Percentiles rank a stretch among this genome's conserved stretches.
Conservation (phyloP, 2,329 filamentous ascomycete species). For the Neurospora sp. region DNA sequence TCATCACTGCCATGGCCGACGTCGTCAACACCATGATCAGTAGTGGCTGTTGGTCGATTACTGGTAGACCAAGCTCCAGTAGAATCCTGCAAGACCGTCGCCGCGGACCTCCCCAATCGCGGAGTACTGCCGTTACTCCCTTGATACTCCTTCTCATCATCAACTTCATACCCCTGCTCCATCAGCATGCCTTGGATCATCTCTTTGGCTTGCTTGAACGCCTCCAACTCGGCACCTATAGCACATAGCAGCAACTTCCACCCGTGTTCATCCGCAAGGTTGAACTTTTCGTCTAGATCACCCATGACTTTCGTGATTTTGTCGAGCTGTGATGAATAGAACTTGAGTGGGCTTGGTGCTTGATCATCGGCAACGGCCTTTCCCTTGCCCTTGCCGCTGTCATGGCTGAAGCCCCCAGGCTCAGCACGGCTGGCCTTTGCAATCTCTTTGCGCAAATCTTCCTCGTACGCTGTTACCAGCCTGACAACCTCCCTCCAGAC, state of each 20-base stretch:
- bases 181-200: slow-evolving; percentile 22
- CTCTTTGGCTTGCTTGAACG: slow-evolving; percentile 23
- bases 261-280: slow-evolving; percentile 46
- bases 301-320: slow-evolving; percentile 48
- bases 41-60: background rate
- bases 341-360: slow-evolving; percentile 13
- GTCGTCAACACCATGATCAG: background rate
- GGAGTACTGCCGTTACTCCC: slow-evolving; percentile 12
- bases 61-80: background rate
- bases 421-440: slow-evolving; percentile 12
- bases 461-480: slow-evolving; percentile 56
- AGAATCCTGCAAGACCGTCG: background rate
- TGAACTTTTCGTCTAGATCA: slow-evolving; percentile 44
- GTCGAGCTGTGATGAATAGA: slow-evolving; percentile 34
- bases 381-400: slow-evolving; percentile 22
- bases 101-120: slow-evolving; percentile 11
- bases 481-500: slow-evolving; percentile 56
- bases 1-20: slow-evolving; percentile 17
- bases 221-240: slow-evolving; percentile 52
- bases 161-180: slow-evolving; percentile 9
- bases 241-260: slow-evolving; percentile 72
- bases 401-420: slow-evolving; percentile 13
- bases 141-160: slow-evolving; percentile 5
- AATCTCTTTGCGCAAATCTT: slow-evolving; percentile 49
- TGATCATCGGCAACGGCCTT: slow-evolving; percentile 25